Evolutionary conservation across 2,329 filamentous ascomycete species (phyloP).

Genomic region (Aspergillus sp.): DNA sequence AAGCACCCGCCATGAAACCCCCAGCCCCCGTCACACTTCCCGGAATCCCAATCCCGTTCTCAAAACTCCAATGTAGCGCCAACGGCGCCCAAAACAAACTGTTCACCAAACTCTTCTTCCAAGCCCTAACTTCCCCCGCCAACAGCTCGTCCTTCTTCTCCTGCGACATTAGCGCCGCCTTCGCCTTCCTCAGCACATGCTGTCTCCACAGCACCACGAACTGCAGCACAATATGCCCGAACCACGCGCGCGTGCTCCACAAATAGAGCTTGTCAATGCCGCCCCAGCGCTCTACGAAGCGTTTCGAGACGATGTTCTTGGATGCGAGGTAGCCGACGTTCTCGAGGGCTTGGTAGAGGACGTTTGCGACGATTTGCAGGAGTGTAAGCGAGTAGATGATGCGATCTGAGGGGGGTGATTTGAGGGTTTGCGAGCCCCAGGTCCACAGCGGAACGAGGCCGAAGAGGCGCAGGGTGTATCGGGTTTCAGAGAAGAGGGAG

Average conservation of each 20-base stretch:
- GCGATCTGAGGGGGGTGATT: constrained; percentile 36
- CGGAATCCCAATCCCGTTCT: constrained; percentile 54
- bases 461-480: constrained; percentile 52
- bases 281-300: constrained; percentile 35
- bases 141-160: constrained; percentile 24
- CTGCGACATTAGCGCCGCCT: constrained; percentile 14
- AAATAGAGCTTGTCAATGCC: constrained; percentile 57
- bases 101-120: constrained; percentile 56
- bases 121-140: constrained; percentile 45
- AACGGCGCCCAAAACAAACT: constrained; percentile 74
- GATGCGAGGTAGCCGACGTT: constrained; percentile 71
- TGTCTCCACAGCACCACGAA: constrained; percentile 57
- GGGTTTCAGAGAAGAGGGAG: constrained; percentile 44
- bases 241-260: constrained; percentile 76
- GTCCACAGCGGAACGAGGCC: constrained; percentile 68
- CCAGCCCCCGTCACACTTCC: constrained; percentile 54
- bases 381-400: constrained; percentile 52
- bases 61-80: constrained; percentile 74
- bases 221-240: constrained; percentile 69
- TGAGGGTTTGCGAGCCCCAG: constrained; percentile 62
- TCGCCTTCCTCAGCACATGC: constrained; percentile 26
- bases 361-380: constrained; percentile 61
- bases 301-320: constrained; percentile 59
- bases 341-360: constrained; percentile 71
- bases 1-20: constrained; percentile 47